Percentiles rank a stretch among this genome's conserved stretches.
phyloP scores from a whole-genome alignment of 1,139 yeast genomes.

The Yarrowia galli region DNA sequence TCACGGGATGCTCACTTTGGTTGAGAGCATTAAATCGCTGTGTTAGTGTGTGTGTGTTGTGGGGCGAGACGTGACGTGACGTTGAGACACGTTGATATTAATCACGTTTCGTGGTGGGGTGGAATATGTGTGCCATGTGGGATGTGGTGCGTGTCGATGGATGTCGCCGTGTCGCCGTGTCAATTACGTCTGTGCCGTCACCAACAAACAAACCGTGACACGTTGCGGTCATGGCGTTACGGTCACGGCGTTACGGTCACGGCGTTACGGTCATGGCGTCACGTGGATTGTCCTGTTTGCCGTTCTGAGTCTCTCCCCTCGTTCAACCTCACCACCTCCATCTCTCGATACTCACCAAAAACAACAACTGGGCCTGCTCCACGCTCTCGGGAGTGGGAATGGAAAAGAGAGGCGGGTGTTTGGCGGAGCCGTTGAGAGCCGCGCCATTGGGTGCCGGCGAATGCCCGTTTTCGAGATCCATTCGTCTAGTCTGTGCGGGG shows the following conservation, averaged over 20 bases:
- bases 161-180: no score
- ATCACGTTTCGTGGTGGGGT: no score
- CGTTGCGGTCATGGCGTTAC: no score
- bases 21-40: slow-evolving; percentile 54
- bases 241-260: no score
- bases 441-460: slow-evolving; percentile 34
- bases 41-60: neutral
- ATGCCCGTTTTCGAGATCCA: slow-evolving; percentile 34
- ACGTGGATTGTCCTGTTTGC: neutral
- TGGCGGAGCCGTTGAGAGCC: slow-evolving; percentile 25
- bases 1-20: slow-evolving; percentile 43
- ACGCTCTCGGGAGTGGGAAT: slow-evolving; percentile 48
- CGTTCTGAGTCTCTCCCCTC: neutral
- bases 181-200: no score
- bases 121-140: no score
- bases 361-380: slow-evolving; percentile 51
- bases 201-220: no score
- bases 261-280: no score
- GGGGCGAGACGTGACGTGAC: no score
- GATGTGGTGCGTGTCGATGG: no score
- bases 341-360: slow-evolving; percentile 46
- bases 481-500: neutral
- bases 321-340: neutral
- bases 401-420: slow-evolving; percentile 20
- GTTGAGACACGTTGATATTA: no score